Percentiles rank a stretch among this genome's conserved stretches.
These are phyloP conservation scores for Aspergillus sergii DNA, from an alignment of 2,329 filamentous ascomycete species.

Conservation along the genomic window DNA sequence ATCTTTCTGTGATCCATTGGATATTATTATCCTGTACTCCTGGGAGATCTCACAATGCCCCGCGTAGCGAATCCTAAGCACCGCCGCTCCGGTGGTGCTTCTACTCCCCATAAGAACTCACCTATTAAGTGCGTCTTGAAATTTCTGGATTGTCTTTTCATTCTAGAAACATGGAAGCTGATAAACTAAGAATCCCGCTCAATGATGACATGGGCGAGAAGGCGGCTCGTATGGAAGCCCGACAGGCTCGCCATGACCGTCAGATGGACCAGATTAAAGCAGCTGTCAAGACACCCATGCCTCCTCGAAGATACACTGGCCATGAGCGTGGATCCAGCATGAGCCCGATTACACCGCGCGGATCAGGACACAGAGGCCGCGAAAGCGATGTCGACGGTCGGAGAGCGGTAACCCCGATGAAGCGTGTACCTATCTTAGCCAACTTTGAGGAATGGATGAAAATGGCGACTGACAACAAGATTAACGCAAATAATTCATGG, in stretches of 20 bases:
- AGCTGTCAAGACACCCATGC: slow-evolving; percentile 57
- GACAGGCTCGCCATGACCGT: slow-evolving; percentile 83
- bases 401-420: slow-evolving; percentile 87
- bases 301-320: slow-evolving; percentile 41
- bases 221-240: slow-evolving; percentile 80
- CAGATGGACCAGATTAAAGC: slow-evolving; percentile 92
- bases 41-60: slow-evolving; percentile 51
- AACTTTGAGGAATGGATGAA: slow-evolving; percentile 99
- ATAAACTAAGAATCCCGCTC: slow-evolving; percentile 73
- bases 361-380: slow-evolving; percentile 37
- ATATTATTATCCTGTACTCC: slow-evolving; percentile 24
- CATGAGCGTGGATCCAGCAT: slow-evolving; percentile 41
- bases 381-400: slow-evolving; percentile 62
- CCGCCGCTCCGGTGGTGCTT: slow-evolving; percentile 49
- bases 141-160: neutral
- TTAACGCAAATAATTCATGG: slow-evolving; percentile 98
- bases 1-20: neutral
- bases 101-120: slow-evolving; percentile 55
- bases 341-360: slow-evolving; percentile 55
- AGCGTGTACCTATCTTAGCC: slow-evolving; percentile 89
- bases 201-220: slow-evolving; percentile 96
- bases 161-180: slow-evolving; percentile 11
- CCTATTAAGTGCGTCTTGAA: slow-evolving; percentile 49
- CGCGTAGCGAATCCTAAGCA: slow-evolving; percentile 55
- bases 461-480: slow-evolving; percentile 99